Percentiles rank a stretch among this genome's conserved stretches.
Conservation (phyloP, 352 stramenopile genomes). For the Plasmopara muralis region DNA sequence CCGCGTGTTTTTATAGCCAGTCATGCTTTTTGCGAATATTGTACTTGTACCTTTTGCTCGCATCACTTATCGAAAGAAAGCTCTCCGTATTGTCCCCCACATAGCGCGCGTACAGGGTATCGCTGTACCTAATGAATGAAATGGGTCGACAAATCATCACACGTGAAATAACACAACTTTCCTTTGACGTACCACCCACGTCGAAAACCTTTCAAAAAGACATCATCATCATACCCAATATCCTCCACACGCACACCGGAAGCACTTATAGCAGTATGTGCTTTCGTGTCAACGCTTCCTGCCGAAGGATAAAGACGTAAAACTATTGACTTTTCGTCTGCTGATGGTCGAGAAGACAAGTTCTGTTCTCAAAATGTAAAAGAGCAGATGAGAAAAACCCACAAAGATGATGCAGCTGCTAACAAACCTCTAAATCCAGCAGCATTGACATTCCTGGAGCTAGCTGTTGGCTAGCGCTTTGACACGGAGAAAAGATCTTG, state of each 20-base stretch:
- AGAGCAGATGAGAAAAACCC: neutral
- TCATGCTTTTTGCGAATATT: slow-evolving; percentile 13
- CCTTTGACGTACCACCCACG: slow-evolving; percentile 10
- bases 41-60: slow-evolving; percentile 3
- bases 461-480: slow-evolving; percentile 5
- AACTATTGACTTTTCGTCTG: slow-evolving; percentile 5
- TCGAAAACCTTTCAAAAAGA: slow-evolving; percentile 15
- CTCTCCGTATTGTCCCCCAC: slow-evolving; percentile 5
- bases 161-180: neutral
- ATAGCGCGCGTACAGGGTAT: slow-evolving; percentile 4
- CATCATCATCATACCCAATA: slow-evolving; percentile 10
- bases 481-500: slow-evolving; percentile 6
- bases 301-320: slow-evolving; percentile 4
- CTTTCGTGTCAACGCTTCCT: slow-evolving; percentile 2
- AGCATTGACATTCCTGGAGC: slow-evolving; percentile 8
- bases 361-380: slow-evolving; percentile 1
- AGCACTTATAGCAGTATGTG: slow-evolving; percentile 2
- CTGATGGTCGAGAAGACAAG: slow-evolving; percentile 9
- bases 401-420: neutral
- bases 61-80: slow-evolving; percentile 9
- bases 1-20: slow-evolving; percentile 8
- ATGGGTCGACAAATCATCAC: neutral
- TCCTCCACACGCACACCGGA: slow-evolving; percentile 5
- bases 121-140: slow-evolving; percentile 1
- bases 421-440: slow-evolving; percentile 10